A percentile compares a stretch with the other conserved stretches of the same genome.
These are phyloP conservation scores for Talaromyces sp. DNA, from an alignment of 2,329 filamentous ascomycete species.

Conservation along the genomic window DNA sequence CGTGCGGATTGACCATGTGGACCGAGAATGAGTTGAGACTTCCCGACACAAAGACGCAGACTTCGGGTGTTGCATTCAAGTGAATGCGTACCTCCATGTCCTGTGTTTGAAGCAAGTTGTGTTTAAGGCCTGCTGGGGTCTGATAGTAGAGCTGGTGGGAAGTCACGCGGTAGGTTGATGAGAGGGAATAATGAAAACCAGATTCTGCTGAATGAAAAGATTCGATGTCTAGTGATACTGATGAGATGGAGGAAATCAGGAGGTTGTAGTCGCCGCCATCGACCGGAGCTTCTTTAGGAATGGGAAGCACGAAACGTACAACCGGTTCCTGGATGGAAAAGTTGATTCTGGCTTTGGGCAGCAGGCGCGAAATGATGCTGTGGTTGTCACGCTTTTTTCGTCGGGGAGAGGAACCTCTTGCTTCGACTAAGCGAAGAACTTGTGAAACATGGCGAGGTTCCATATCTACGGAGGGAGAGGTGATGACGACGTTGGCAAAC, in stretches of 20 bases:
- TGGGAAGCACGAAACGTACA: slow-evolving; percentile 79
- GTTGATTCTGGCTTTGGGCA: slow-evolving; percentile 92
- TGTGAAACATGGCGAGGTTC: slow-evolving; percentile 88
- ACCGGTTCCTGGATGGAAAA: slow-evolving; percentile 97
- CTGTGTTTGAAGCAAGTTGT: slow-evolving; percentile 84
- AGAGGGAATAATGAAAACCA: slow-evolving; percentile 80
- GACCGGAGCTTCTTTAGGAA: slow-evolving; percentile 57
- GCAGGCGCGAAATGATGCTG: slow-evolving; percentile 76
- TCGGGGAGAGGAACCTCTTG: slow-evolving; percentile 44
- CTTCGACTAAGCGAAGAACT: slow-evolving; percentile 69
- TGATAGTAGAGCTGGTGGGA: slow-evolving; percentile 94
- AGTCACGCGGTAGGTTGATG: slow-evolving; percentile 75
- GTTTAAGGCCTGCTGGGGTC: slow-evolving; percentile 73
- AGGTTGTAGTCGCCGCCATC: slow-evolving; percentile 84
- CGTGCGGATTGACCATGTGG: slow-evolving; percentile 86
- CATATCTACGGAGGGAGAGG: slow-evolving; percentile 89
- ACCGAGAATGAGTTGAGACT: slow-evolving; percentile 82
- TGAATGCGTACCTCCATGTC: slow-evolving; percentile 82
- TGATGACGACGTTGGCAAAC: slow-evolving; percentile 93
- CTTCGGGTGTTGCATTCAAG: slow-evolving; percentile 77
- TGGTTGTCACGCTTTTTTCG: slow-evolving; percentile 50
- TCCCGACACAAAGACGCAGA: slow-evolving; percentile 75
- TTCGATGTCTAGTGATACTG: slow-evolving; percentile 86
- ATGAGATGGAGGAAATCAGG: slow-evolving; percentile 91
- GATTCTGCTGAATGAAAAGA: slow-evolving; percentile 88